Base-by-base conservation (phyloP, 352 stramenopile species). In the Blastocystis sp. region DNA sequence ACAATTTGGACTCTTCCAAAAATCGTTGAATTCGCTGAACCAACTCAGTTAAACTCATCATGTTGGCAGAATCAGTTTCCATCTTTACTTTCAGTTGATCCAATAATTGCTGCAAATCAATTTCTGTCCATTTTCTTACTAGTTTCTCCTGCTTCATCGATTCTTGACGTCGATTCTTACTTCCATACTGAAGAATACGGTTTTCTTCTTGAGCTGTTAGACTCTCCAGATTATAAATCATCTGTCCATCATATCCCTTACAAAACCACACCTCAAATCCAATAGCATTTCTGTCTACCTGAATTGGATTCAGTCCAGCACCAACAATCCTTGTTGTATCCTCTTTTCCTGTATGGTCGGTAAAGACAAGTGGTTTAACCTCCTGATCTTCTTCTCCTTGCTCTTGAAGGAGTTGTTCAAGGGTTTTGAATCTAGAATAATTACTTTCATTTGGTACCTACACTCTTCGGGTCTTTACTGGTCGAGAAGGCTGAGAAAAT, bases 381-480 rank as follows among this genome's bases (percentile, higher is more conserved):
- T 27, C n/a, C 21, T 78, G 42, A 7, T 21, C 27, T 11, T 39
- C 32, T 19, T 57, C 21, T 1, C 16, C 21, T 0, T 56, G 66
- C 6, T 78, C 66, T n/a, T 56, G 19, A 29, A 78, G 46, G 21
- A 78, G 35, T 32, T 78, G 66, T 32, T 78, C 66, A 12, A 78
- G 16, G 11, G 66, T 78, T 39, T 78, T 78, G 46, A 78, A 78
- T 14, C 66, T 78, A 78, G 24, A 19, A 54, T 19, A 29, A 57
- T 12, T n/a, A 74, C 14, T 24, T 42, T 42, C 66, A 59, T 56
- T 21, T 56, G 42, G 21, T 78, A 59, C 66, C 35, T 1, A 21
- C 66, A 49, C 42, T 29, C 35, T 51, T n/a, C n/a, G n/a, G n/a
- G n/a, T n/a, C n/a, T n/a, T n/a, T n/a, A n/a, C 37, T 29, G 57